Conservation (phyloP, 208 protist genomes). For the Phytomonas sp. region DNA sequence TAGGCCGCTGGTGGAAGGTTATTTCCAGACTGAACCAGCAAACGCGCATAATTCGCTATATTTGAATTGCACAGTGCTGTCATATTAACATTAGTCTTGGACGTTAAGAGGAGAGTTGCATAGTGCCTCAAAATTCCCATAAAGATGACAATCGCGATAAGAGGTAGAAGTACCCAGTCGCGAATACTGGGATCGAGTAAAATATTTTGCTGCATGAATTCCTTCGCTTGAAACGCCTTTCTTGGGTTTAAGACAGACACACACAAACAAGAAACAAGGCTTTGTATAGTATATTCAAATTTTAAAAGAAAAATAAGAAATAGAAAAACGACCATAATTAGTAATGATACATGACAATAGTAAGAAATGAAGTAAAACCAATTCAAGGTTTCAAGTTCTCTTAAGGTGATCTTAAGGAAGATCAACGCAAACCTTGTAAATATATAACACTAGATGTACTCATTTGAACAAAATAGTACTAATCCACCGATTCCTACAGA, state of each 20-base stretch:
- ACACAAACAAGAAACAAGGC: slow-evolving; percentile 5
- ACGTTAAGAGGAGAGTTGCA: slow-evolving; percentile 47
- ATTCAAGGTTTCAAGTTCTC: neutral
- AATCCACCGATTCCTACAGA: neutral
- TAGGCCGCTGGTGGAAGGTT: slow-evolving; percentile 58
- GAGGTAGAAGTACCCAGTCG: slow-evolving; percentile 94
- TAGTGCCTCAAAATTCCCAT: slow-evolving; percentile 90
- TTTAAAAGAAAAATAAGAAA: slow-evolving; percentile 16
- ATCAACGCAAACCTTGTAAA: neutral
- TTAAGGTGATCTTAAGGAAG: neutral
- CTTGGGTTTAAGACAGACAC: neutral
- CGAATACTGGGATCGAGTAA: slow-evolving; percentile 91
- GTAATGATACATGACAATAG: neutral
- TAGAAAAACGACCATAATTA: neutral
- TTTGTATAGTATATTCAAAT: slow-evolving; percentile 8
- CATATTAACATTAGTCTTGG: slow-evolving; percentile 35
- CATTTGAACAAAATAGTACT: neutral
- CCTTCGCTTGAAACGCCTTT: neutral
- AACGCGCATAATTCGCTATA: slow-evolving; percentile 53
- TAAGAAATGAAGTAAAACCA: slow-evolving; percentile 2
- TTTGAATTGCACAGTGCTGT: slow-evolving; percentile 56
- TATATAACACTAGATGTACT: slow-evolving; percentile 1
- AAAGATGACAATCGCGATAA: slow-evolving; percentile 91
- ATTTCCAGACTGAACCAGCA: slow-evolving; percentile 40
- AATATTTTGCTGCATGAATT: slow-evolving; percentile 48